Evolutionary conservation across 179 eudicot genomes (phyloP), one percentile per base, ranked within the genome.

Genomic region (Vitellaria paradoxa): DNA sequence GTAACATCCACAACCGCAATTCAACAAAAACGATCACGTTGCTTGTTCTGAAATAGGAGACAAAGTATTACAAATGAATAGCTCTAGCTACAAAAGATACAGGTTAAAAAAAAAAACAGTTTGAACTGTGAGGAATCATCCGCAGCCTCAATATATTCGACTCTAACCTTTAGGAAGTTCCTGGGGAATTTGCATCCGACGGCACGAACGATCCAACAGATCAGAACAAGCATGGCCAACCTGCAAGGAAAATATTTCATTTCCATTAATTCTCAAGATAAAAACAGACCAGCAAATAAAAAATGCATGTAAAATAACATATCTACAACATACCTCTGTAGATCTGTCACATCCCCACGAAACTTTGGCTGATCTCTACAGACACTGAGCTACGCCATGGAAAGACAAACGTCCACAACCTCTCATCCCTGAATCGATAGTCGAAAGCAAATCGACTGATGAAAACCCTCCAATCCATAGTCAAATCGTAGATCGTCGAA

Each of bases 401-500:
- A 60, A 49, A 61, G 9, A 4, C 72, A 3, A 24, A 2, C 9
- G 37, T 12, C 59, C 59, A 46, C 53, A 23, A 50, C 11, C 55
- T 12, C 7, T 50, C 1, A 69, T n/a, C 49, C 42, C 80, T 12
- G 20, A 49, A 66, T 18, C 62, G 5, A 49, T 6, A 30, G 7
- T 8, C 55, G 18, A 10, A n/a, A 6, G 26, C 45, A 4, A 20
- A 49, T 5, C 23, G 11, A 15, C 14, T 15, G 56, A 9, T 53
- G 7, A 53, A 30, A 52, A 60, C 1, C 9, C 24, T 49, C 49
- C 53, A 82, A 67, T 24, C 73, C 65, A 60, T 78, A 57, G 20
- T 68, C 87, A 65, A 82, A 46, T 14, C 45, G 75, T 76, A 81
- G 83, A 83, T 79, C 86, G 55, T 15, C 23, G 42, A 65, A 20